Conservation (phyloP, 441 rosid genomes). For the Rhodomyrtus psidioides region DNA sequence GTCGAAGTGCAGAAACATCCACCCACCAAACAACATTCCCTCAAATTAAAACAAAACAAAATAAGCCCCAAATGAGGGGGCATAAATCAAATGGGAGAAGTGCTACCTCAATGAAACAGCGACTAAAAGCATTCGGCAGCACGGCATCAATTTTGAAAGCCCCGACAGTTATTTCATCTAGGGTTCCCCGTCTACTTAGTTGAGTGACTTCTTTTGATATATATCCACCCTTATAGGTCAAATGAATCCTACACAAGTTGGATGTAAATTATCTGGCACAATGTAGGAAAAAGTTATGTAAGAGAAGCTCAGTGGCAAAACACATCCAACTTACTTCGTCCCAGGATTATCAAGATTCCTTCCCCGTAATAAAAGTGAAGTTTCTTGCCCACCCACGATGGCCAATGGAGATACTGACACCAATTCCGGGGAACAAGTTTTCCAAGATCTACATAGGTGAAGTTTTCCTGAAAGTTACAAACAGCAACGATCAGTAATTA, state of each 20-base stretch:
- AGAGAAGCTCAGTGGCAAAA: neutral
- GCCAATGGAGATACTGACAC: slow-evolving; percentile 79
- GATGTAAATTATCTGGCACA: neutral
- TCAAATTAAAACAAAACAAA: neutral
- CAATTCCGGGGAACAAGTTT: slow-evolving; percentile 72
- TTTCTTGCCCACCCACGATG: slow-evolving; percentile 60
- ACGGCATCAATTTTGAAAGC: slow-evolving; percentile 36
- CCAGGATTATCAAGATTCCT: slow-evolving; percentile 60
- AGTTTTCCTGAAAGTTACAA: slow-evolving; percentile 44
- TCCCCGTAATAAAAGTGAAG: slow-evolving; percentile 61
- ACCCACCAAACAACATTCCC: neutral
- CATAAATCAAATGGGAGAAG: neutral
- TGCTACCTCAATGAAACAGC: slow-evolving; percentile 81
- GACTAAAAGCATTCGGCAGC: slow-evolving; percentile 39
- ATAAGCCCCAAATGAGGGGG: neutral
- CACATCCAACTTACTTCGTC: slow-evolving; percentile 43
- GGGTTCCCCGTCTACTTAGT: slow-evolving; percentile 20
- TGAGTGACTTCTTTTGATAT: slow-evolving; percentile 37
- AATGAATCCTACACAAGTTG: slow-evolving; percentile 47
- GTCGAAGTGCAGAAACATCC: neutral
- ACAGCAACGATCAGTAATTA: neutral
- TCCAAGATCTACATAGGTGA: slow-evolving; percentile 66
- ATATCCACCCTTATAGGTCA: slow-evolving; percentile 58
- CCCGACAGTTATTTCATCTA: slow-evolving; percentile 48
- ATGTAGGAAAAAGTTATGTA: neutral